Percentiles rank a stretch among this genome's conserved stretches.
phyloP scores from a whole-genome alignment of 2,329 filamentous ascomycete species.

The Fusarium oxysporum region DNA sequence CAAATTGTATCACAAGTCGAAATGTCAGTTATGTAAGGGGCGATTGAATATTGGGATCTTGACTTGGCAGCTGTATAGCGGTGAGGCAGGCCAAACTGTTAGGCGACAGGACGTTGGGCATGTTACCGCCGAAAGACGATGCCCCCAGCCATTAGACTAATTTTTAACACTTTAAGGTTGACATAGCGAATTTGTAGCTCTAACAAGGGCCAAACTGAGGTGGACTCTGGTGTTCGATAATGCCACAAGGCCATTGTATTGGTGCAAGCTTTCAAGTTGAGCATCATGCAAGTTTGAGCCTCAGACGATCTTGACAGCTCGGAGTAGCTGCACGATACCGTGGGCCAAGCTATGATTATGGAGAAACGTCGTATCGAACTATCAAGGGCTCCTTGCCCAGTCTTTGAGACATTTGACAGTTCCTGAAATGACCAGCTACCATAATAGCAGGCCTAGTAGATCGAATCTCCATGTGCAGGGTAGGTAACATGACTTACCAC shows the following conservation, averaged over 20 bases:
- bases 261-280: too few relatives aligned
- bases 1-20: neutral
- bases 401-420: neutral
- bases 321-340: neutral
- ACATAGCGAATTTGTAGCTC: too few relatives aligned
- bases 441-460: neutral
- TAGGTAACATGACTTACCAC: neutral
- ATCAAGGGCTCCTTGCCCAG: neutral
- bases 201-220: too few relatives aligned
- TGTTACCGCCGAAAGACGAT: neutral
- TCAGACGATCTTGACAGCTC: neutral
- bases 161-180: neutral
- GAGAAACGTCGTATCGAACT: neutral
- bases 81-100: too few relatives aligned
- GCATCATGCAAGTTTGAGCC: neutral
- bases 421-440: neutral
- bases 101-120: fast-evolving
- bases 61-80: fast-evolving
- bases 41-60: fast-evolving
- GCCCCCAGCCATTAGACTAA: neutral
- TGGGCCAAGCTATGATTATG: neutral
- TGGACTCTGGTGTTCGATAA: too few relatives aligned
- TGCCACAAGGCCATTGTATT: too few relatives aligned
- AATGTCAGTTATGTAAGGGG: too few relatives aligned
- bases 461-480: neutral